These are phyloP conservation scores for Ascochyta rabiei DNA, from an alignment of 2,329 filamentous ascomycete genomes.

Conservation along the genomic window DNA sequence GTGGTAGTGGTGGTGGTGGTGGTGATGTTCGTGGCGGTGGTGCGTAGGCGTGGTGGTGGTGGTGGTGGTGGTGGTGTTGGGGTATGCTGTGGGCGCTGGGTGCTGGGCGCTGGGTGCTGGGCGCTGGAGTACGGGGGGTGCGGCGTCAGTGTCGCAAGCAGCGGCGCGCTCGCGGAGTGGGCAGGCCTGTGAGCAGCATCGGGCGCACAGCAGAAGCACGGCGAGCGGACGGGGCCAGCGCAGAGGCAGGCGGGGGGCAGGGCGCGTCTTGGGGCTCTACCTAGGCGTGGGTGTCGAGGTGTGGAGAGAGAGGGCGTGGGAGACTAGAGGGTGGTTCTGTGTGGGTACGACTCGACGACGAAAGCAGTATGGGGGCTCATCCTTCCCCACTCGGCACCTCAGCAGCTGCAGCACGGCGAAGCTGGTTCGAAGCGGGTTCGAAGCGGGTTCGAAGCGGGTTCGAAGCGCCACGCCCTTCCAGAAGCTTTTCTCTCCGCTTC, in stretches of 20 bases:
- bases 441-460: slow-evolving; percentile 15
- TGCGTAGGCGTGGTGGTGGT: no score
- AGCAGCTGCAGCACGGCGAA: not conserved
- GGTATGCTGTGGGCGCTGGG: not conserved
- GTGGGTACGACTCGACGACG: slow-evolving; percentile 14
- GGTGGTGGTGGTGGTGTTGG: no score
- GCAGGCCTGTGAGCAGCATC: slow-evolving; percentile 39
- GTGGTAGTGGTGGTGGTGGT: not conserved
- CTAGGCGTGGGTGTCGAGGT: not conserved
- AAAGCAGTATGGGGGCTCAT: slow-evolving; percentile 12
- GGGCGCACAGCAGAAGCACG: slow-evolving; percentile 21
- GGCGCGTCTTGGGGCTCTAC: slow-evolving; percentile 1
- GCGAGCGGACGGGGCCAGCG: slow-evolving; percentile 8
- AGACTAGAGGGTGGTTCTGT: not conserved
- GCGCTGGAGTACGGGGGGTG: slow-evolving; percentile 18
- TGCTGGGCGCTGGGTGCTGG: slow-evolving; percentile 4
- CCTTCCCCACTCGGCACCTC: not conserved
- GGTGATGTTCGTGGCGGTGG: no score
- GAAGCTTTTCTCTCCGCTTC: slow-evolving; percentile 10
- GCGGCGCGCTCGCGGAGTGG: slow-evolving; percentile 37
- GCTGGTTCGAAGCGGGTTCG: slow-evolving; percentile 6
- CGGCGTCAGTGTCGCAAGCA: slow-evolving; percentile 43
- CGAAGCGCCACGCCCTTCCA: slow-evolving; percentile 13
- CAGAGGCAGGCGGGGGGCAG: slow-evolving; percentile 15
- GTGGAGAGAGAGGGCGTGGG: slow-evolving; percentile 3